Base-by-base conservation (phyloP, 768 basidiomycete genomes). In the Neoboletus magnificus region DNA sequence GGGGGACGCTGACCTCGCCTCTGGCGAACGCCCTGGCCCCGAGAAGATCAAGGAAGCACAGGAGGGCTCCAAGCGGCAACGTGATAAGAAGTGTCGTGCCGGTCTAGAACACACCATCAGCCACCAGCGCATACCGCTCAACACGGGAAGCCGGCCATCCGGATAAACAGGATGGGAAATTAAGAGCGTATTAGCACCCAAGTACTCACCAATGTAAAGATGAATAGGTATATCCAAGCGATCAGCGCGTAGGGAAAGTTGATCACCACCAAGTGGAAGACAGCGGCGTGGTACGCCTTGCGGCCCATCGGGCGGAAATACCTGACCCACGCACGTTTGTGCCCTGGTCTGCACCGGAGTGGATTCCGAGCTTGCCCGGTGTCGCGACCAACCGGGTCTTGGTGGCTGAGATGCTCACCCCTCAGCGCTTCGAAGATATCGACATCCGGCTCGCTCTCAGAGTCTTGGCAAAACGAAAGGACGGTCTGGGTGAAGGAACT, bases 1-100 rank as follows among this genome's bases (percentile, higher is more conserved):
- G 40, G 18, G 29, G 11, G 40, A 55, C 18, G 53, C 74, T 55
- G 46, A 85, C 85, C 78, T 93, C 90, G 54, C 82, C 86, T 58
- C 87, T 74, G 5, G 91, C 77, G 58, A 92, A 87, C 1, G 74
- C 66, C 27, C 90, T 76, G 10, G 89, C 91, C 15, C 89, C 89
- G 9, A 92, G 68, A 7, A 93, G 76, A 69, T 91, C 78, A 49
- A 89, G 77, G 71, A 91, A 92, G 68, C 88, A 91, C 18, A 91
- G 73, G 11, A 91, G 73, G 2, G 86, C 85, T 13, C 91, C 90
- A 18, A 93, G 72, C 2, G 90, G 90, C 5, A 92, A 77, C 0
- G 87, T 85, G 64, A 92, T 78, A n/a, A 93, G 79, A 15, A 90
- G 78, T 0, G 86, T 89, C 25, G 90, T 92, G 12, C 90, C 90